phyloP scores from a whole-genome alignment of 371 early-diverging fungal genomes.

The Mortierella sp. region DNA sequence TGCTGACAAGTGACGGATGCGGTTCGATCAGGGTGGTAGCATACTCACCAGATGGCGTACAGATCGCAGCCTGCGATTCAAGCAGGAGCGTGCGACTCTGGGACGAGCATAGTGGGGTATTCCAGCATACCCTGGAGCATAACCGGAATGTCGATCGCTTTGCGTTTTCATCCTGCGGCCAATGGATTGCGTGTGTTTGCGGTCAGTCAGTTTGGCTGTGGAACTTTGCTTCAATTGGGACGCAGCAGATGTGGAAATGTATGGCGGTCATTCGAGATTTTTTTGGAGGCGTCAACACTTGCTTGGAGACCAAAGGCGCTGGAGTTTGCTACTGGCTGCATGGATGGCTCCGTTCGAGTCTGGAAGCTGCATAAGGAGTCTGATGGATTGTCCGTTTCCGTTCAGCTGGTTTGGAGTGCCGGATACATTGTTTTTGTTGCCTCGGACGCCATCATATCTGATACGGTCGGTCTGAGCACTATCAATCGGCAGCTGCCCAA shows the following conservation, averaged over 20 bases:
- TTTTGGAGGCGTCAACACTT: neutral
- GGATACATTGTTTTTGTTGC: neutral
- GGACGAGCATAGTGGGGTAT: neutral
- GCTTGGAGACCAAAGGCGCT: neutral
- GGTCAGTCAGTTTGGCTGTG: conserved; percentile 17
- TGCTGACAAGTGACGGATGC: no score
- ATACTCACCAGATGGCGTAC: no score
- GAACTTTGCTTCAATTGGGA: neutral
- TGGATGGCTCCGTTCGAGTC: neutral
- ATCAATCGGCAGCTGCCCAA: neutral
- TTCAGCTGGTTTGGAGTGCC: neutral
- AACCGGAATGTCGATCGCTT: neutral
- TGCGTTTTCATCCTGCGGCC: conserved; percentile 11
- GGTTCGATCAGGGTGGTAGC: no score
- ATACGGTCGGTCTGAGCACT: neutral
- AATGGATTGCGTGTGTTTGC: neutral
- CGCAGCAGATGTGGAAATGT: neutral
- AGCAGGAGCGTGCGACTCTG: neutral
- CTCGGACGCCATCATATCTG: no score
- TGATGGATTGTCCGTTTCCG: no score
- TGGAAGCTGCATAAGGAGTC: neutral
- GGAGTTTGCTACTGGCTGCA: neutral
- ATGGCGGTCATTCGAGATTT: neutral
- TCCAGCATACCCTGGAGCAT: neutral
- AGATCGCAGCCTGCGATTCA: no score